Conservation (phyloP, 2,329 filamentous ascomycete genomes). For the Alternaria alternata region DNA sequence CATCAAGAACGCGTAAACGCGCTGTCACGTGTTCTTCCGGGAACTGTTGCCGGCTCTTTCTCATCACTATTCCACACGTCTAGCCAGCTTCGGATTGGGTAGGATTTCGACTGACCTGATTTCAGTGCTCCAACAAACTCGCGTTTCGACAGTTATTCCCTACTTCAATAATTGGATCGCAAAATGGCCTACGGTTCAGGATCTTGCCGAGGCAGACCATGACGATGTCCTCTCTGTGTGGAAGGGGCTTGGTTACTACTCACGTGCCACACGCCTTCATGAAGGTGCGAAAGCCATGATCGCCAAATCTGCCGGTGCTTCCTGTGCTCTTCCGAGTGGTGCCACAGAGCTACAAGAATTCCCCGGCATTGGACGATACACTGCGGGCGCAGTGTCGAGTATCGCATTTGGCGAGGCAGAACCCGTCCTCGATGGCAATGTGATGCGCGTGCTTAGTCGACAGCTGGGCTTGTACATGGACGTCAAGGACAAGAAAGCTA, state of each 20-base stretch:
- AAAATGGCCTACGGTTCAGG: conserved; percentile 66
- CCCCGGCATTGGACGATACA: conserved; percentile 69
- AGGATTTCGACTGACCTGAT: neutral
- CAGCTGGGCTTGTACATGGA: conserved; percentile 67
- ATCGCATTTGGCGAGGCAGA: conserved; percentile 69
- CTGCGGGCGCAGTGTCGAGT: conserved; percentile 68
- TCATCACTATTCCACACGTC: neutral
- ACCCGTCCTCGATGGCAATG: conserved; percentile 71
- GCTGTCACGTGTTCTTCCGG: conserved; percentile 23
- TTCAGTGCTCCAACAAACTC: conserved; percentile 69
- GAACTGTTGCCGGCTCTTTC: neutral
- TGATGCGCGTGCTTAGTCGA: conserved; percentile 66
- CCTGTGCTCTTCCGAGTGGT: conserved; percentile 60
- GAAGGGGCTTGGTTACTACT: conserved; percentile 71
- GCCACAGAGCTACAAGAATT: conserved; percentile 59
- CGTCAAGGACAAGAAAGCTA: conserved; percentile 63
- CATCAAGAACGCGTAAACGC: conserved; percentile 11
- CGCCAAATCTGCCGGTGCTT: conserved; percentile 36
- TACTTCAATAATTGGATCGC: conserved; percentile 71
- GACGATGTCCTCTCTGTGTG: conserved; percentile 68
- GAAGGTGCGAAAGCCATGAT: conserved; percentile 64
- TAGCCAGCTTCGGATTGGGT: neutral
- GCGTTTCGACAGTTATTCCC: conserved; percentile 67
- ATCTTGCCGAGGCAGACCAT: conserved; percentile 61
- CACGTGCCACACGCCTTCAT: conserved; percentile 68